Base-by-base conservation (phyloP, 1,139 yeast species). In the Suhomyces chickasaworum region DNA sequence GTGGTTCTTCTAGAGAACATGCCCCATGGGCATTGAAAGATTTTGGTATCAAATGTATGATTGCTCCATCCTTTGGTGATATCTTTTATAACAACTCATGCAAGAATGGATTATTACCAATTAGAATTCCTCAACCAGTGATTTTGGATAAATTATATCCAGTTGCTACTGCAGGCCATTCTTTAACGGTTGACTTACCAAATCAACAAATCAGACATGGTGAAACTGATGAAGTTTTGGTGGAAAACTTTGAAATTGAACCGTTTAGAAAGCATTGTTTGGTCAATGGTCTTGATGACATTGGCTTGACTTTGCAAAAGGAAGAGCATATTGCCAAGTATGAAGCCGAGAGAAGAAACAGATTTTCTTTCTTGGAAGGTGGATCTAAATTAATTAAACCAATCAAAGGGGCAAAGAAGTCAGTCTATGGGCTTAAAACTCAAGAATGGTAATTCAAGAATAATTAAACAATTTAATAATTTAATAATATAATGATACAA, bases 11-110 rank as follows among this genome's bases (percentile, higher is more conserved):
- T 5, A 89, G 99, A 78, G 99, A 93, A 69, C 99, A 93, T 62
- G 99, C 99, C 20, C 98, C 99, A 49, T 93, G 99, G 99, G 99
- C 99, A 3, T 79, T 93, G 56, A 91, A 89, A 61, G 99, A 93
- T 71, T 93, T 93, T 61, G 99, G 99, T 66, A 90, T 93, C 68
- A 85, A 88, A 68, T 86, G 93, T 53, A 87, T 93, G 64, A 90
- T 93, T 69, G 98, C 99, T 4, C 98, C 98, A 50, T 89, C 97
- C 1, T 93, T 91, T 60, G 99, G 99, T 65, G 99, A 93, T 69
- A 93, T 93, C 60, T 93, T 93, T 78, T 91, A 89, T 81, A 93
- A 88, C 75, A 93, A 93, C 75, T 90, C 97, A 42, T 88, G 87
- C 77, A 93, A 93, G 75, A 93, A 93, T 69, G 97, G 97, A 42